phyloP scores from a whole-genome alignment of 495 filamentous ascomycete genomes.

The Apiosordaria backusii region DNA sequence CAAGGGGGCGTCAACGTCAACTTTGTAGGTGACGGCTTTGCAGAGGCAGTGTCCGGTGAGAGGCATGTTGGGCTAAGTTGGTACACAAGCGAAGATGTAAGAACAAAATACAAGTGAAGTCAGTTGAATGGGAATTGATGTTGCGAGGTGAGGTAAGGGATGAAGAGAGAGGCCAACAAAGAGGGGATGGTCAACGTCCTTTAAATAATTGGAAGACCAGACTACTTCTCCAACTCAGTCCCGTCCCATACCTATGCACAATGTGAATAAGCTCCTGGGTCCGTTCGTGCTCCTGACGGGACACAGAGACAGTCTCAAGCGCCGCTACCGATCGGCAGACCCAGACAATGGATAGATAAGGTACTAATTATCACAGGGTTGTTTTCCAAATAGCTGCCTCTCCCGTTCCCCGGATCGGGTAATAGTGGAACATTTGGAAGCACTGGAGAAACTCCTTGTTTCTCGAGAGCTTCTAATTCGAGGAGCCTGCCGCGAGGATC shows the following conservation, averaged over 20 bases:
- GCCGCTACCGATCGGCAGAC: background rate
- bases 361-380: slow-evolving; percentile 1
- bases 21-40: slow-evolving; percentile 62
- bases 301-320: background rate
- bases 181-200: background rate
- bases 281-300: background rate
- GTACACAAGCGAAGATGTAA: background rate
- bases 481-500: background rate
- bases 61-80: slow-evolving; percentile 50
- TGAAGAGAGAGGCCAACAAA: background rate
- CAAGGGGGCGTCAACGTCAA: slow-evolving; percentile 51
- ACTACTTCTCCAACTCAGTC: background rate
- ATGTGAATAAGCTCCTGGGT: background rate
- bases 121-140: background rate
- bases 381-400: background rate
- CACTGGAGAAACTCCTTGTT: background rate
- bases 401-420: background rate
- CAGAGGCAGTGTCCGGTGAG: slow-evolving; percentile 68
- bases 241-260: background rate
- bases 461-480: background rate
- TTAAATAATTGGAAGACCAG: slow-evolving; percentile 1
- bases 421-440: background rate
- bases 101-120: background rate
- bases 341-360: background rate
- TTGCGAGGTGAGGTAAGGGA: background rate